Evolutionary conservation across 495 filamentous ascomycete species (phyloP), one percentile per base, ranked within the genome.

Genomic region (Neurospora cerealis): DNA sequence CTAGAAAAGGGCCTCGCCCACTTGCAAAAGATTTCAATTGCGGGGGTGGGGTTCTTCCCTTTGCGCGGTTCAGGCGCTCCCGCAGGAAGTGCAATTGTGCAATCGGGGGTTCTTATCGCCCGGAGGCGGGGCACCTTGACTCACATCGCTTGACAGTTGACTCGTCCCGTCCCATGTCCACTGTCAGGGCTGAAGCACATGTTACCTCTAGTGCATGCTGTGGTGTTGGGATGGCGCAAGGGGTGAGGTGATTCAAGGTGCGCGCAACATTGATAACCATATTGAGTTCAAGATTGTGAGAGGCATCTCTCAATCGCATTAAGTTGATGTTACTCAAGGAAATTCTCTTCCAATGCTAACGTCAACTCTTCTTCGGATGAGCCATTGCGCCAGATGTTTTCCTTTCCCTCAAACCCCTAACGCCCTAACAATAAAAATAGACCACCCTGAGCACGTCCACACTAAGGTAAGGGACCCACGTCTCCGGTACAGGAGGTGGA

Each of bases 1-100:
- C 48, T 60, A 62, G 54, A 62, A 62, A 73, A 40, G 37, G 34
- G 40, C 46, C 69, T 74, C 39, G 40, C 24, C 41, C 62, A 17
- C 44, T 24, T 37, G 70, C n/a, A 74, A 69, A 70, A 75, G 73
- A 74, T 73, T 75, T 73, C 72, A 74, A 36, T 62, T 70, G 74
- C 72, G 74, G 74, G 74, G 74, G 72, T 69, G 74, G 74, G 74
- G 74, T 73, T 66, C 36, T 41, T 70, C 17, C 38, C 39, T 70
- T 62, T 24, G 44, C 46, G 48, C 48, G 11, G 24, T 62, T 62
- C 10, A 60, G 48, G 48, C 48, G 48, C 48, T 60, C 48, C 17
- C 42, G 42, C 41, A 44, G 41, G 46, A 54, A 54, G 19, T 13
- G 46, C 3, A 54, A 54, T 24, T 32, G 46, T 24, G 48, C 48